Evolutionary conservation across 2,329 filamentous ascomycete genomes (phyloP).

Genomic region (Sarocladium brachiariae): DNA sequence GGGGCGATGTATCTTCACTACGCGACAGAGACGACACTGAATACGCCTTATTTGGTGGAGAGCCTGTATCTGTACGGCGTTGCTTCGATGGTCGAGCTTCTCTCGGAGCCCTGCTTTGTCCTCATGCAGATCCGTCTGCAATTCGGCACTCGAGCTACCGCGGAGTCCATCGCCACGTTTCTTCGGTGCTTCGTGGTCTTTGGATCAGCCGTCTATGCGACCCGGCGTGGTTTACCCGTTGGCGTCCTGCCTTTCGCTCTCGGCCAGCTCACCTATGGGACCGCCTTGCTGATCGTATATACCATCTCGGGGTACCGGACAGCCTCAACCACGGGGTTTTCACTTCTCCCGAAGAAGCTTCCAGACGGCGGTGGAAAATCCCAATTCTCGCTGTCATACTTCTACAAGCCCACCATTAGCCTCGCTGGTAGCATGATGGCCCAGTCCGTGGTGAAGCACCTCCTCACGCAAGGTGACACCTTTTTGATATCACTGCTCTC

Average conservation of each 20-base stretch:
- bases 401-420: slow-evolving; percentile 63
- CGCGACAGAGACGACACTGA: slow-evolving; percentile 36
- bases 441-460: slow-evolving; percentile 84
- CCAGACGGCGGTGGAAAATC: neutral
- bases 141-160: slow-evolving; percentile 72
- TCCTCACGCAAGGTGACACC: slow-evolving; percentile 91
- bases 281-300: slow-evolving; percentile 65
- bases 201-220: slow-evolving; percentile 57
- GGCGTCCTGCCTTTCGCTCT: slow-evolving; percentile 85
- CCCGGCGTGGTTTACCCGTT: slow-evolving; percentile 39
- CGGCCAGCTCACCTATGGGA: slow-evolving; percentile 74
- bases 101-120: slow-evolving; percentile 84
- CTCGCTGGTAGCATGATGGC: slow-evolving; percentile 78
- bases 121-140: slow-evolving; percentile 75
- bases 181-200: slow-evolving; percentile 71
- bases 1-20: slow-evolving; percentile 61
- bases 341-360: slow-evolving; percentile 46
- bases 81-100: slow-evolving; percentile 63
- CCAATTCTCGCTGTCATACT: slow-evolving; percentile 48
- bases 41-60: slow-evolving; percentile 56
- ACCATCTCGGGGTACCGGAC: slow-evolving; percentile 50
- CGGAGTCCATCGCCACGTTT: slow-evolving; percentile 78
- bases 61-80: slow-evolving; percentile 49
- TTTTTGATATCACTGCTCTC: slow-evolving; percentile 77
- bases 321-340: slow-evolving; percentile 56